Evolutionary conservation across 2,329 filamentous ascomycete genomes (phyloP).

Genomic region (Polychaeton citri): DNA sequence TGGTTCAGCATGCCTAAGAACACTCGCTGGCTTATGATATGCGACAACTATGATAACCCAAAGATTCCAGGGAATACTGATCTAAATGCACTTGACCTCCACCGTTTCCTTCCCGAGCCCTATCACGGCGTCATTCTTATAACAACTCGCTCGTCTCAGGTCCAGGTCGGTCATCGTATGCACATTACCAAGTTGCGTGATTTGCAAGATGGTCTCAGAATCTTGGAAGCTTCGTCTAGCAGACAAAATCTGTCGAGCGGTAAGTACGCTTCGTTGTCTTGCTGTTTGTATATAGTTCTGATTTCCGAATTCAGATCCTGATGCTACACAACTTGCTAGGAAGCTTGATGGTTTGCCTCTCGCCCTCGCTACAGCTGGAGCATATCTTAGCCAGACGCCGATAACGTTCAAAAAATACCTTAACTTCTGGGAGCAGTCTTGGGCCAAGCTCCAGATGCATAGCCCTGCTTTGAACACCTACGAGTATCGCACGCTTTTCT

Average conservation of each 20-base stretch:
- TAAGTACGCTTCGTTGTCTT: slow-evolving; percentile 6
- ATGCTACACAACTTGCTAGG: slow-evolving; percentile 13
- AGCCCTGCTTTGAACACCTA: slow-evolving; percentile 11
- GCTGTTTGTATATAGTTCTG: not conserved
- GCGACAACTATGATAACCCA: slow-evolving; percentile 31
- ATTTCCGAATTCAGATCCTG: slow-evolving; percentile 15
- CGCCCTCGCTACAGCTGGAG: slow-evolving; percentile 13
- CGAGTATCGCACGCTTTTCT: slow-evolving; percentile 12
- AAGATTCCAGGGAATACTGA: slow-evolving; percentile 10
- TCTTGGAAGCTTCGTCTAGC: slow-evolving; percentile 18
- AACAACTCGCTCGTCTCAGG: slow-evolving; percentile 24
- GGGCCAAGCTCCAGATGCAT: slow-evolving; percentile 15
- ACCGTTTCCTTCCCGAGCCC: slow-evolving; percentile 16
- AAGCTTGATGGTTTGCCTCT: slow-evolving; percentile 18
- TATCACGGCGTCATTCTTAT: slow-evolving; percentile 32
- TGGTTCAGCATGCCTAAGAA: slow-evolving; percentile 27
- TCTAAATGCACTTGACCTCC: slow-evolving; percentile 19
- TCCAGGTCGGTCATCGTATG: slow-evolving; percentile 22
- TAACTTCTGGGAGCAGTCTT: slow-evolving; percentile 4
- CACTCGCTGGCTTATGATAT: slow-evolving; percentile 27
- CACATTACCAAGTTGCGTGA: slow-evolving; percentile 21
- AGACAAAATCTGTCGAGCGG: slow-evolving; percentile 13
- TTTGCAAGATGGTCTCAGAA: slow-evolving; percentile 18
- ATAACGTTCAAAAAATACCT: slow-evolving; percentile 1
- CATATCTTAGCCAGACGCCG: slow-evolving; percentile 9